phyloP scores from a whole-genome alignment of 768 basidiomycete species.

The Lentinula sp. region DNA sequence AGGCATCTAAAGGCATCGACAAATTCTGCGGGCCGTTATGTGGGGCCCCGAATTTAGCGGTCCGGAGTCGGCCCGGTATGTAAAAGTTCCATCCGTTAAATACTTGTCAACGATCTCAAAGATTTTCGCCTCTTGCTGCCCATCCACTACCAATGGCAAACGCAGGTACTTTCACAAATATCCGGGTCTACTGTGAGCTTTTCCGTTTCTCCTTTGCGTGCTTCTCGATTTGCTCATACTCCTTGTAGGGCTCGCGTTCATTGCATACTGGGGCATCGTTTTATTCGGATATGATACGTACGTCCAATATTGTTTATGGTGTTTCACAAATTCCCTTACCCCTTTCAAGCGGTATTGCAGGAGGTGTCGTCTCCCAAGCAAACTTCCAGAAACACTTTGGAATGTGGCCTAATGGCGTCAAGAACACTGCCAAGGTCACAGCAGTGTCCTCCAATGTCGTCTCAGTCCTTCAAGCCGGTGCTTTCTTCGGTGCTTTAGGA shows the following conservation, averaged over 20 bases:
- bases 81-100: not conserved
- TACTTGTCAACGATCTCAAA: not conserved
- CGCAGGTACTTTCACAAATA: conserved; percentile 25
- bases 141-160: not conserved
- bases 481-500: conserved; percentile 81
- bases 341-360: conserved; percentile 18
- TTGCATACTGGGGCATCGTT: conserved; percentile 50
- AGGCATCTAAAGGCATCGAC: not conserved
- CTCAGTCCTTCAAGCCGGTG: conserved; percentile 81
- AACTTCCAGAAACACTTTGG: conserved; percentile 65
- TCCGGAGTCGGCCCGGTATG: not conserved
- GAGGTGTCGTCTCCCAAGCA: conserved; percentile 56
- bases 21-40: not conserved
- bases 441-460: conserved; percentile 78
- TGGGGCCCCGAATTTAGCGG: not conserved
- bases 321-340: not conserved
- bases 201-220: not conserved
- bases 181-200: conserved; percentile 39
- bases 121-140: not conserved
- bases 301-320: conserved; percentile 10
- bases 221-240: not conserved
- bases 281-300: conserved; percentile 54
- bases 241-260: conserved; percentile 40
- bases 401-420: conserved; percentile 33
- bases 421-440: conserved; percentile 32